phyloP scores from a whole-genome alignment of 768 basidiomycete species.

The Naematelia aurantialba region DNA sequence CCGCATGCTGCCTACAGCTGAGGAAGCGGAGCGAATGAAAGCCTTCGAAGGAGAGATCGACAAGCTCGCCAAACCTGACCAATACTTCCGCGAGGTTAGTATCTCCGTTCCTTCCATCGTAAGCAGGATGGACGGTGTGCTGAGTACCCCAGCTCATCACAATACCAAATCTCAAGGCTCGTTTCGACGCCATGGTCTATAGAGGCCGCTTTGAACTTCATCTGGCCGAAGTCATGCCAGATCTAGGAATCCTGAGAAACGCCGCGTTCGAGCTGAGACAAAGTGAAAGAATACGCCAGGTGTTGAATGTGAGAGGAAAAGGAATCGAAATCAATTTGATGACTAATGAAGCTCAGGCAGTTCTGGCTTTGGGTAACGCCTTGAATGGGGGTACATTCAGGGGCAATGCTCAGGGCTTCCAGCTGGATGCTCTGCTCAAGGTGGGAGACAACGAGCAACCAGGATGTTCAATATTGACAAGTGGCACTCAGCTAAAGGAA shows the following conservation, averaged over 20 bases:
- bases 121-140: not conserved
- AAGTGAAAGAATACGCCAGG: slow-evolving; percentile 60
- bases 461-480: not conserved
- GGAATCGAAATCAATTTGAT: not conserved
- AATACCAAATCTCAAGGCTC: slow-evolving; percentile 69
- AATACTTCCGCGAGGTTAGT: slow-evolving; percentile 70
- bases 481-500: slow-evolving; percentile 64
- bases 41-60: slow-evolving; percentile 64
- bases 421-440: slow-evolving; percentile 75
- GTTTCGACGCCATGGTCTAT: slow-evolving; percentile 78
- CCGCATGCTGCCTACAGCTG: slow-evolving; percentile 70
- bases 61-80: slow-evolving; percentile 77
- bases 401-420: slow-evolving; percentile 79
- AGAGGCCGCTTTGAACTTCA: slow-evolving; percentile 76
- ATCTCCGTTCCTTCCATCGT: not conserved
- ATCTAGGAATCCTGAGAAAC: slow-evolving; percentile 67
- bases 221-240: slow-evolving; percentile 76
- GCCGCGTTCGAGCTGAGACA: slow-evolving; percentile 66
- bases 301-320: slow-evolving; percentile 59
- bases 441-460: slow-evolving; percentile 54
- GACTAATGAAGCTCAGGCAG: slow-evolving; percentile 51
- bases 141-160: slow-evolving; percentile 70
- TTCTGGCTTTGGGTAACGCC: slow-evolving; percentile 74
- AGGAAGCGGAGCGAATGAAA: slow-evolving; percentile 71
- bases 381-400: slow-evolving; percentile 79